A percentile compares a stretch with the other conserved stretches of the same genome.
Conservation (phyloP, 305 asterid species). For the Petunia hybrid region DNA sequence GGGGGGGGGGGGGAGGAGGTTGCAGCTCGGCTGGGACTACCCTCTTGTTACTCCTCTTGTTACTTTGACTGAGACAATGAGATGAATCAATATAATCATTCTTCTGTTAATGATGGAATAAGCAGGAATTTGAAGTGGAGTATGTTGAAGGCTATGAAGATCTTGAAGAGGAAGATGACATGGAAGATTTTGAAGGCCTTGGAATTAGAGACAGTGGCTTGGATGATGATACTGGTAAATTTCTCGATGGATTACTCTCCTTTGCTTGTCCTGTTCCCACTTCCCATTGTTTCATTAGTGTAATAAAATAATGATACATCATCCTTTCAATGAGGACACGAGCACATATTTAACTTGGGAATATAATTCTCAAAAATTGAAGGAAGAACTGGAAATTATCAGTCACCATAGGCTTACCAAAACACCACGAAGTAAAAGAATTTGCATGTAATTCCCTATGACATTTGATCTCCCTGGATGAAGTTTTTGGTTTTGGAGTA, state of each 20-base stretch:
- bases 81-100: background rate
- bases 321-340: background rate
- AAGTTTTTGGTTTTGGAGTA: background rate
- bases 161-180: slow-evolving; percentile 88
- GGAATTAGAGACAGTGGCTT: slow-evolving; percentile 39
- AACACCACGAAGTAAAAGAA: background rate
- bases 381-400: background rate
- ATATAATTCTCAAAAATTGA: too few relatives aligned
- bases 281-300: background rate
- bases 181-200: slow-evolving; percentile 73
- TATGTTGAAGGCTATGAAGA: slow-evolving; percentile 90
- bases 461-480: background rate
- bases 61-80: background rate
- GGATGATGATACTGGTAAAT: slow-evolving; percentile 59
- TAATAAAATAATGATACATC: background rate
- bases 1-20: background rate
- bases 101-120: slow-evolving; percentile 25
- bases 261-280: slow-evolving; percentile 1
- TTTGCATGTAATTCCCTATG: background rate
- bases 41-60: background rate
- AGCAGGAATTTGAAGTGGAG: slow-evolving; percentile 70
- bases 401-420: background rate
- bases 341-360: background rate
- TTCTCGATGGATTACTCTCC: background rate
- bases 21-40: background rate